phyloP scores from a whole-genome alignment of 2,329 filamentous ascomycete species.

The Peltaster fructicola region DNA sequence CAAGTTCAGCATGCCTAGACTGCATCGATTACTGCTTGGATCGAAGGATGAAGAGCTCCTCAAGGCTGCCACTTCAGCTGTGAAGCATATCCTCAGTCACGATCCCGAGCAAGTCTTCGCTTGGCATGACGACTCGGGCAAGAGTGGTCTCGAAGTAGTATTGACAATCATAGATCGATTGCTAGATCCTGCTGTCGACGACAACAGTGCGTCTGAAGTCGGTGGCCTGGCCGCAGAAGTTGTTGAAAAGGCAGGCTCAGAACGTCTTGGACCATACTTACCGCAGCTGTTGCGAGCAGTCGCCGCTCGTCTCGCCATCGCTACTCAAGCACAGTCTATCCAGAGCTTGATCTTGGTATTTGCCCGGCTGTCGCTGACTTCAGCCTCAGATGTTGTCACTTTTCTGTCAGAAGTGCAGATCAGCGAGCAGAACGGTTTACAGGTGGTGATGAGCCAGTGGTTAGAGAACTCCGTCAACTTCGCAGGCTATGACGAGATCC shows the following conservation, averaged over 20 bases:
- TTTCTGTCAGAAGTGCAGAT: conserved; percentile 79
- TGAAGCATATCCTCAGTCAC: conserved; percentile 78
- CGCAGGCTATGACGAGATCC: conserved; percentile 93
- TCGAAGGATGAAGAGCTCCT: conserved; percentile 78
- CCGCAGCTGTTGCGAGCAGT: conserved; percentile 79
- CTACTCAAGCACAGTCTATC: conserved; percentile 75
- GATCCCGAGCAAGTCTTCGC: conserved; percentile 78
- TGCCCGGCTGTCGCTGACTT: conserved; percentile 69
- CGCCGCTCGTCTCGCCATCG: conserved; percentile 64
- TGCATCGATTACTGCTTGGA: conserved; percentile 65
- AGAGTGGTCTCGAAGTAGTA: conserved; percentile 72
- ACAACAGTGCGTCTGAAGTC: conserved; percentile 89
- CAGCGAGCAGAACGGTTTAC: conserved; percentile 60
- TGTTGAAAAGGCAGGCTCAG: conserved; percentile 86
- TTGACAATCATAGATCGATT: conserved; percentile 85
- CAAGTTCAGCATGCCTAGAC: conserved; percentile 66
- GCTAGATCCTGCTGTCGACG: conserved; percentile 66
- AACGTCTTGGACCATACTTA: conserved; percentile 76
- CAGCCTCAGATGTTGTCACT: conserved; percentile 74
- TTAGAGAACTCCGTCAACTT: conserved; percentile 93
- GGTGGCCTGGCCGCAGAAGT: conserved; percentile 85
- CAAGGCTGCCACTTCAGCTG: conserved; percentile 65
- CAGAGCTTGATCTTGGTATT: conserved; percentile 94
- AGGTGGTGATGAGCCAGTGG: conserved; percentile 87
- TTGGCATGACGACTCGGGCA: conserved; percentile 65